Percentiles rank a stretch among this genome's conserved stretches.
These are phyloP conservation scores for Aspergillus fumigatus DNA, from an alignment of 2,329 filamentous ascomycete species.

Conservation along the genomic window DNA sequence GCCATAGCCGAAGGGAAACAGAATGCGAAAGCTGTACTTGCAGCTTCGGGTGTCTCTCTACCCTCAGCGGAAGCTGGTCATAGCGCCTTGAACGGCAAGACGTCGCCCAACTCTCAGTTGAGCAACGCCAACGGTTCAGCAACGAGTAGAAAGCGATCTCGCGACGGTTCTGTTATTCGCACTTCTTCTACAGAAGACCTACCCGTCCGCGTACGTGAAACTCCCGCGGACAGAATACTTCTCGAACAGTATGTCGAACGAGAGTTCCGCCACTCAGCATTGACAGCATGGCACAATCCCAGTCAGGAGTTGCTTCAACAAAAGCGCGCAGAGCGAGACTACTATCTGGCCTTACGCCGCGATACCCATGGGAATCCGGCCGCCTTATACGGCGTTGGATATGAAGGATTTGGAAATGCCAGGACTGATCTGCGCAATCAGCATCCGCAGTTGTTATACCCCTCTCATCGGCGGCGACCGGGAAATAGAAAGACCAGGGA, in stretches of 20 bases:
- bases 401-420: slow-evolving; percentile 84
- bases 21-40: slow-evolving; percentile 56
- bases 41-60: slow-evolving; percentile 43
- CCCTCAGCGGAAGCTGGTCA: slow-evolving; percentile 24
- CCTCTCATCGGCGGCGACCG: slow-evolving; percentile 67
- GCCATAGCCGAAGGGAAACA: slow-evolving; percentile 56
- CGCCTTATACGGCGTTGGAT: slow-evolving; percentile 65
- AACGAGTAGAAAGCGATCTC: slow-evolving; percentile 54
- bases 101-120: slow-evolving; percentile 21
- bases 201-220: slow-evolving; percentile 37
- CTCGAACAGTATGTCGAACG: slow-evolving; percentile 62
- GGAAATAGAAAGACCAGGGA: slow-evolving; percentile 71
- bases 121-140: slow-evolving; percentile 47
- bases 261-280: slow-evolving; percentile 56
- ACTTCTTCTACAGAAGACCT: slow-evolving; percentile 29
- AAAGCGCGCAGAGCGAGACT: slow-evolving; percentile 63
- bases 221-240: slow-evolving; percentile 46
- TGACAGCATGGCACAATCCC: slow-evolving; percentile 48
- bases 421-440: slow-evolving; percentile 67
- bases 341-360: slow-evolving; percentile 64
- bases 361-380: slow-evolving; percentile 54
- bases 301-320: slow-evolving; percentile 56
- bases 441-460: slow-evolving; percentile 70
- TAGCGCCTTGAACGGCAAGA: slow-evolving; percentile 26
- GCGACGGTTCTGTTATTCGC: slow-evolving; percentile 53